phyloP scores from a whole-genome alignment of 179 eudicot species.

The Vitellaria paradoxa region DNA sequence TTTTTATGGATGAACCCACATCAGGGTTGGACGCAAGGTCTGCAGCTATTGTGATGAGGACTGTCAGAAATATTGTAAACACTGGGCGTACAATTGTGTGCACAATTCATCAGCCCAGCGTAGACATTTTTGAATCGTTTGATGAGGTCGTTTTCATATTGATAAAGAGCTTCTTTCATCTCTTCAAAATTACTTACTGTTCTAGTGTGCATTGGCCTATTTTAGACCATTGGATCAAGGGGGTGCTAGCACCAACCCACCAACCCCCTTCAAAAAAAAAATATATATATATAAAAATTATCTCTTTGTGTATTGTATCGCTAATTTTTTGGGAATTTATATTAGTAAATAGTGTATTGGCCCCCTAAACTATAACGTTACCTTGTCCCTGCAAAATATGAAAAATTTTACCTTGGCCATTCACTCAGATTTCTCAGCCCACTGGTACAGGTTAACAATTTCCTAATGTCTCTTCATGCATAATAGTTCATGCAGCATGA shows the following conservation, averaged over 20 bases:
- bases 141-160: constrained; percentile 60
- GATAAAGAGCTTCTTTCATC: not conserved
- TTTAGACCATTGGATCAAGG: too few relatives aligned
- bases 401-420: too few relatives aligned
- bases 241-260: too few relatives aligned
- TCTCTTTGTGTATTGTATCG: too few relatives aligned
- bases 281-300: too few relatives aligned
- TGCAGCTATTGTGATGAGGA: constrained; percentile 98
- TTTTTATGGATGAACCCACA: constrained; percentile 99
- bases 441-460: not conserved
- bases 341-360: too few relatives aligned
- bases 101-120: constrained; percentile 97
- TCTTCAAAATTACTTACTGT: constrained; percentile 6
- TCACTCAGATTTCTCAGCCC: too few relatives aligned
- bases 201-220: not conserved
- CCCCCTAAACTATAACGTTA: too few relatives aligned
- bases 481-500: not conserved
- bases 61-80: constrained; percentile 90
- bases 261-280: too few relatives aligned
- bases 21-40: constrained; percentile 95
- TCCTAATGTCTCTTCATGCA: not conserved
- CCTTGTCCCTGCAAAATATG: too few relatives aligned
- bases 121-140: constrained; percentile 95
- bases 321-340: too few relatives aligned
- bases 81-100: constrained; percentile 96